A percentile compares a stretch with the other conserved stretches of the same genome.
These are phyloP conservation scores for Lyophyllum shimeji DNA, from an alignment of 768 basidiomycete genomes.

Conservation along the genomic window DNA sequence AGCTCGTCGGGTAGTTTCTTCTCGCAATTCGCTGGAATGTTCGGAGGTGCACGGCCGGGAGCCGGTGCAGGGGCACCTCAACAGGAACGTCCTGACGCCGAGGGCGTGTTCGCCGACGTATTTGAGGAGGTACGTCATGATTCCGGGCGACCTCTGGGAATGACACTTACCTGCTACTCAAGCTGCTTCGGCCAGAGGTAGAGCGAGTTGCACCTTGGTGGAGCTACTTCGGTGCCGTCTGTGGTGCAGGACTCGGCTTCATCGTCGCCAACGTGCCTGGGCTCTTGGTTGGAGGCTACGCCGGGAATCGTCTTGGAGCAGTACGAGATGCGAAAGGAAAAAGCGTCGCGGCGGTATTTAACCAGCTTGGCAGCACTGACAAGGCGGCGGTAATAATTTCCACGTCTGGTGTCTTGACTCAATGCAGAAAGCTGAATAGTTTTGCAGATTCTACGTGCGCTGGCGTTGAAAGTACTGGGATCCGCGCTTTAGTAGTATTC, in stretches of 20 bases:
- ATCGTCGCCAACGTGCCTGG: slow-evolving; percentile 82
- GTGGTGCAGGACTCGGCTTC: slow-evolving; percentile 66
- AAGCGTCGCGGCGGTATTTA: slow-evolving; percentile 88
- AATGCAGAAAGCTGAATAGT: too few relatives aligned
- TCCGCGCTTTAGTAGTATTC: slow-evolving; percentile 40
- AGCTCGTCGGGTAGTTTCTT: slow-evolving; percentile 76
- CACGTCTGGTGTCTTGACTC: slow-evolving; percentile 1
- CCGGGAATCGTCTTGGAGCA: slow-evolving; percentile 89
- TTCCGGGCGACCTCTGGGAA: neutral
- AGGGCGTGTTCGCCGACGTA: slow-evolving; percentile 83
- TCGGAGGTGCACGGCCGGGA: slow-evolving; percentile 40
- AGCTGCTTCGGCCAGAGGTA: slow-evolving; percentile 84
- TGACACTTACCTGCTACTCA: neutral
- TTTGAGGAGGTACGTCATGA: slow-evolving; percentile 78
- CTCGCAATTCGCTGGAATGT: slow-evolving; percentile 70
- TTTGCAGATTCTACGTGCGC: slow-evolving; percentile 69
- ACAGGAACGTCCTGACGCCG: slow-evolving; percentile 64
- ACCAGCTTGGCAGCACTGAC: slow-evolving; percentile 69
- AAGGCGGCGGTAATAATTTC: slow-evolving; percentile 77
- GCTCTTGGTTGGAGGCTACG: slow-evolving; percentile 79
- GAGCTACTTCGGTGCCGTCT: slow-evolving; percentile 71
- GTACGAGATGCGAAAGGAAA: slow-evolving; percentile 93
- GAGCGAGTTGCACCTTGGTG: slow-evolving; percentile 70
- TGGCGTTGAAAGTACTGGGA: slow-evolving; percentile 83
- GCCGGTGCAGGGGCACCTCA: slow-evolving; percentile 26